Percentiles rank a stretch among this genome's conserved stretches.
Evolutionary conservation across 345 rosid species (phyloP).

Genomic region (Dipteronia sinensis): DNA sequence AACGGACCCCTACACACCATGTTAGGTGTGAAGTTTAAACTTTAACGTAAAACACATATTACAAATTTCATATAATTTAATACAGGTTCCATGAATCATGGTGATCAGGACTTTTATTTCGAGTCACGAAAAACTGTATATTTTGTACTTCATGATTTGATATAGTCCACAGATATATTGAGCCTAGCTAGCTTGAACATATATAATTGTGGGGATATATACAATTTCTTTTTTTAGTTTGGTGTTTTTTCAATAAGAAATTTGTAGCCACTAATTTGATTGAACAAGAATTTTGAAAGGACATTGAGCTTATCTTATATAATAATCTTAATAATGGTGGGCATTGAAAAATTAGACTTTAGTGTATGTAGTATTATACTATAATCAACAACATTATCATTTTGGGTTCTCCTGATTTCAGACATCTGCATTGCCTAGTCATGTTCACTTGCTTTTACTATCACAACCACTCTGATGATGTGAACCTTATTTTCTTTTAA

Average conservation of each 20-base stretch:
- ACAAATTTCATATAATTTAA: too few species aligned
- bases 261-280: not conserved
- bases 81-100: too few species aligned
- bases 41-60: too few species aligned
- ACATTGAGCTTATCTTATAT: constrained; percentile 2
- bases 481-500: not conserved
- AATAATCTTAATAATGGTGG: not conserved
- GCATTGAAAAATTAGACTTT: not conserved
- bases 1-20: too few species aligned
- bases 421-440: not conserved
- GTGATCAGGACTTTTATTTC: too few species aligned
- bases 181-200: not conserved
- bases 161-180: not conserved
- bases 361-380: not conserved
- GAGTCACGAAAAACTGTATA: too few species aligned
- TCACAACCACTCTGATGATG: not conserved
- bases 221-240: not conserved
- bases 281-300: not conserved
- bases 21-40: too few species aligned
- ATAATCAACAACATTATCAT: constrained; percentile 14
- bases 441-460: not conserved
- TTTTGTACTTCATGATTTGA: too few species aligned
- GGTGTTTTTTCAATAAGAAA: not conserved
- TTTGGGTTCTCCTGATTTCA: constrained; percentile 6
- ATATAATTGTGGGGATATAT: not conserved